Evolutionary conservation across 257 asterid species (phyloP).

Genomic region (Primulina tabacum): DNA sequence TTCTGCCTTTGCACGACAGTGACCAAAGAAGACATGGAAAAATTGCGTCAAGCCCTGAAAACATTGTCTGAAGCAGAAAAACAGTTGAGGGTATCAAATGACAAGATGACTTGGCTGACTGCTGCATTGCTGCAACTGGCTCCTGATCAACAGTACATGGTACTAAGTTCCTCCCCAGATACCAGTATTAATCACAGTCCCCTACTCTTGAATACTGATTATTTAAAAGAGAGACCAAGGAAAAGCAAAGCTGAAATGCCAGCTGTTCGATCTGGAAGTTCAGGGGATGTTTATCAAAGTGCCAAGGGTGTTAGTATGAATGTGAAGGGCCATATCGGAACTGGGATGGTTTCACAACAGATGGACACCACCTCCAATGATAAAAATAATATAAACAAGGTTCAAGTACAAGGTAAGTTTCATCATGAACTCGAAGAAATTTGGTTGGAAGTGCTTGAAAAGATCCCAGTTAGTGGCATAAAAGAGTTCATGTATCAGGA

Average conservation of each 20-base stretch:
- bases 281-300: slow-evolving; percentile 35
- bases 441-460: slow-evolving; percentile 79
- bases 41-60: slow-evolving; percentile 83
- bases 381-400: slow-evolving; percentile 30
- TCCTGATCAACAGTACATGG: slow-evolving; percentile 78
- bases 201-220: slow-evolving; percentile 34
- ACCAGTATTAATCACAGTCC: slow-evolving; percentile 71
- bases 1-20: slow-evolving; percentile 43
- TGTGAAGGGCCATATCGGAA: slow-evolving; percentile 31
- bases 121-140: slow-evolving; percentile 96
- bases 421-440: slow-evolving; percentile 53
- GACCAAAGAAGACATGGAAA: slow-evolving; percentile 85
- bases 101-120: slow-evolving; percentile 90
- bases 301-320: slow-evolving; percentile 29
- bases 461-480: slow-evolving; percentile 53
- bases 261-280: slow-evolving; percentile 39
- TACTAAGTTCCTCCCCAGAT: slow-evolving; percentile 69
- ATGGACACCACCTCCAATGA: slow-evolving; percentile 26
- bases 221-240: slow-evolving; percentile 44
- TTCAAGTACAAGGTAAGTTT: slow-evolving; percentile 32
- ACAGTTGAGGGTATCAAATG: slow-evolving; percentile 88
- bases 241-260: slow-evolving; percentile 54
- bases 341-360: slow-evolving; percentile 36
- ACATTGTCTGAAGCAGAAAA: slow-evolving; percentile 97
- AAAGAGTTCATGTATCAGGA: slow-evolving; percentile 74